Evolutionary conservation across 345 rosid genomes (phyloP).

Genomic region (Pelargonium nanum): DNA sequence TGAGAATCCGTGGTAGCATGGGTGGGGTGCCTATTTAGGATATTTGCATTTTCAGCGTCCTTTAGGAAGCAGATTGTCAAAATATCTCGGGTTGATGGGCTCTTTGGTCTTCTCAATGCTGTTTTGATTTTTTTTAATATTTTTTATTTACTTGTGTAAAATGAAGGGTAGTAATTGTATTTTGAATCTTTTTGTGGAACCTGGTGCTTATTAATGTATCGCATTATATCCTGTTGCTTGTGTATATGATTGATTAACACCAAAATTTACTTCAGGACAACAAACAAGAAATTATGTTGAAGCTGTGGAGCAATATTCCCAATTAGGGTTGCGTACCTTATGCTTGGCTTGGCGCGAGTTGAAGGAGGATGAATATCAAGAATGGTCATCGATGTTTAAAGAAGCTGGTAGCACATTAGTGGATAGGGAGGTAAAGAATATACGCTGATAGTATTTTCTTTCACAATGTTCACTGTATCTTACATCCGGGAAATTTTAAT

Average conservation of each 20-base stretch:
- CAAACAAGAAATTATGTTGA: slow-evolving; percentile 71
- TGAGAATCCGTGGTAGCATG: too few species aligned
- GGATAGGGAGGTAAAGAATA: slow-evolving; percentile 82
- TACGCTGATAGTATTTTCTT: slow-evolving; percentile 1
- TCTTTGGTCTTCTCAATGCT: background rate
- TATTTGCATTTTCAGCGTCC: too few species aligned
- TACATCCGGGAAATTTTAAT: slow-evolving; percentile 10
- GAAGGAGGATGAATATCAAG: slow-evolving; percentile 66
- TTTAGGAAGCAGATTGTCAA: too few species aligned
- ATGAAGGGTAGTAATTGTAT: background rate
- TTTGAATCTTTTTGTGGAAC: background rate
- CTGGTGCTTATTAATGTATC: background rate
- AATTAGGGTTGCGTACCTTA: slow-evolving; percentile 83
- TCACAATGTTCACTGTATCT: background rate
- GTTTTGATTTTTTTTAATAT: background rate
- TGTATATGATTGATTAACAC: slow-evolving; percentile 5
- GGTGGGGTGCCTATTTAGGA: too few species aligned
- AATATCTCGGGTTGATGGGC: too few species aligned
- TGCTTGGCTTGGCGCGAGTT: slow-evolving; percentile 96
- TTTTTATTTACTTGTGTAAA: background rate
- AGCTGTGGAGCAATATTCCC: slow-evolving; percentile 89
- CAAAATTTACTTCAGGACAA: slow-evolving; percentile 48
- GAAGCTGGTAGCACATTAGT: slow-evolving; percentile 90
- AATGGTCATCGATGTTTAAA: slow-evolving; percentile 79
- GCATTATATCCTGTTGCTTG: background rate